Conservation (phyloP, 179 eudicot species). For the Beta lomatogona region DNA sequence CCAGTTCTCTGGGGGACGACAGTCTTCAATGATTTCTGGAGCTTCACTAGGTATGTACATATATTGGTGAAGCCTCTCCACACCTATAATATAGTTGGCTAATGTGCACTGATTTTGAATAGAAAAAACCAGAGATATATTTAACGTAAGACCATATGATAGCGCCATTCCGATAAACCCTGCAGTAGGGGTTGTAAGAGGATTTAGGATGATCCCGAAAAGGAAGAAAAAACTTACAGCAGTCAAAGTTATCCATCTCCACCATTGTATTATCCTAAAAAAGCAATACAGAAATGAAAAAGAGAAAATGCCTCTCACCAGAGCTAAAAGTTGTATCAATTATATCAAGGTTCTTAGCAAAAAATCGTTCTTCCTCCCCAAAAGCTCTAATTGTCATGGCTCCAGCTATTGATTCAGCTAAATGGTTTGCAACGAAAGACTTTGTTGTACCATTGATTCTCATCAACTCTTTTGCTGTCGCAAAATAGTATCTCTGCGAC, state of each 20-base stretch:
- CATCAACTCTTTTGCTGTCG: conserved; percentile 78
- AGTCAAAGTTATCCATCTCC: not conserved
- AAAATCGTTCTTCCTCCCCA: conserved; percentile 70
- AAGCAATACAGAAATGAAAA: not conserved
- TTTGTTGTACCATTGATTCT: conserved; percentile 87
- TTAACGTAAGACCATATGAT: conserved; percentile 77
- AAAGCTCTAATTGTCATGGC: conserved; percentile 75
- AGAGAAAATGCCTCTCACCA: conserved; percentile 38
- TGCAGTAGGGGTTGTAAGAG: conserved; percentile 28
- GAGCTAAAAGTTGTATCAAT: conserved; percentile 75
- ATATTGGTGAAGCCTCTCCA: conserved; percentile 77
- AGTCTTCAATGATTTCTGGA: conserved; percentile 61
- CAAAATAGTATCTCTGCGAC: conserved; percentile 60
- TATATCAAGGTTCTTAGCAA: conserved; percentile 56
- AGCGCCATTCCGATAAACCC: conserved; percentile 83
- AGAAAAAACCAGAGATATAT: conserved; percentile 56
- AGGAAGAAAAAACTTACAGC: not conserved
- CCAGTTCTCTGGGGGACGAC: conserved; percentile 66
- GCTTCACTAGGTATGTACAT: conserved; percentile 82
- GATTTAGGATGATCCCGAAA: not conserved
- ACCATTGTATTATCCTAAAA: not conserved
- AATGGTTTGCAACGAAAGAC: conserved; percentile 72
- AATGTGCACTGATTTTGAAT: conserved; percentile 68
- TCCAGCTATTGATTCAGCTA: conserved; percentile 81
- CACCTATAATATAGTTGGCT: conserved; percentile 68